These are phyloP conservation scores for Glycine latifolia DNA, from an alignment of 306 rosid species.

Conservation along the genomic window DNA sequence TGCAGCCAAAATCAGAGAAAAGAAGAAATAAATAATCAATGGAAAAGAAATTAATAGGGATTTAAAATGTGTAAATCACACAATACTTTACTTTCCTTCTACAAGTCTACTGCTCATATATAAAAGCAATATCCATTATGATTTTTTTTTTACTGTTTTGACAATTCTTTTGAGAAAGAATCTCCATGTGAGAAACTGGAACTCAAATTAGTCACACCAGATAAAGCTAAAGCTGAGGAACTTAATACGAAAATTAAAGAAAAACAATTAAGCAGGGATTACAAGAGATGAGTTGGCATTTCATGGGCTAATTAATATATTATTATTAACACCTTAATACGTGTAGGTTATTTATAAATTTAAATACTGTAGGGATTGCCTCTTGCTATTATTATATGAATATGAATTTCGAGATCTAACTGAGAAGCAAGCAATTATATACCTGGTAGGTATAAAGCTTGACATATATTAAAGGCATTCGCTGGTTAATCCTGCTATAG, in stretches of 20 bases:
- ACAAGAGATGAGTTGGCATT: conserved; percentile 1
- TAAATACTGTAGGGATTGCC: conserved; percentile 1
- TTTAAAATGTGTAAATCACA: conserved; percentile 18
- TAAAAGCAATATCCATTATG: conserved; percentile 7
- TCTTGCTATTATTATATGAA: conserved; percentile 12
- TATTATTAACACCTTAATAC: background rate
- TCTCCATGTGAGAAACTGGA: conserved; percentile 25
- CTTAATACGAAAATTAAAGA: background rate
- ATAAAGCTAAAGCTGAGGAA: conserved; percentile 26
- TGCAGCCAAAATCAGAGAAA: conserved; percentile 56
- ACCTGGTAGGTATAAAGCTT: conserved; percentile 98
- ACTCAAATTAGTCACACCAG: conserved; percentile 19
- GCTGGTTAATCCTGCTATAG: conserved; percentile 89
- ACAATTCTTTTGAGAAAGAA: conserved; percentile 16
- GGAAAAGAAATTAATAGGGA: background rate
- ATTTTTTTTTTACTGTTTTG: background rate
- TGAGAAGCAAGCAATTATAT: conserved; percentile 37
- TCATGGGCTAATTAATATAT: conserved; percentile 19
- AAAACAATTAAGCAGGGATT: background rate
- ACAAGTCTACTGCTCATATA: conserved; percentile 9
- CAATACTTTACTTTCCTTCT: conserved; percentile 10
- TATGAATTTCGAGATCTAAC: conserved; percentile 20
- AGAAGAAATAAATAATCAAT: conserved; percentile 29
- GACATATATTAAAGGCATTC: conserved; percentile 94
- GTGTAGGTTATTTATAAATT: conserved; percentile 10